Base-by-base conservation (phyloP, 1,284 basidiomycete genomes). In the Cryptococcus sp. region DNA sequence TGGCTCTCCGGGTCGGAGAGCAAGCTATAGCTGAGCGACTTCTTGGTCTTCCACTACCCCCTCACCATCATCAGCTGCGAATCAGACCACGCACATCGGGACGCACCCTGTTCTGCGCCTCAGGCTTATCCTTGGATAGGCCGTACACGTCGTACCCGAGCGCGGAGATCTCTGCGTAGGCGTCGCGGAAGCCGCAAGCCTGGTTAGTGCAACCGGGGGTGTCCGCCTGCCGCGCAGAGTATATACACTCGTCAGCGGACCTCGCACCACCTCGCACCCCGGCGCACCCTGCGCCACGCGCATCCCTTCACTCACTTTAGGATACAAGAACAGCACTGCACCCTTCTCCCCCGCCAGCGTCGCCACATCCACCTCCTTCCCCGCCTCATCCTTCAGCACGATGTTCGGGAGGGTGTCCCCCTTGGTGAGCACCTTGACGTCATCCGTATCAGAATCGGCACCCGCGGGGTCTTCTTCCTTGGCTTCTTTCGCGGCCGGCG, bases 181-280 rank as follows among this genome's bases (percentile, higher is more conserved):
- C 79, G 73, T 96, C 92, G 37, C 92, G 83, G 81, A 87, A 94
- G 4, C 86, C 88, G 71, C 91, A 94, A 0, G 91, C 91, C 75
- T 95, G 91, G 38, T 79, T 87, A 2, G 90, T 93, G 78, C 91
- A 93, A 38, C 90, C 89, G 48, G 87, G 69, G 1, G 68, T 68
- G 57, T 72, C 68, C 12, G 89, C 91, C 68, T 69, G 51, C 48
- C 42, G 54, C 44, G 5, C 23, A 49, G 5, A 3, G 13, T 12
- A 28, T 3, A 16, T 21, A 4, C 18, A 4, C 20, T 16, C 43
- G 28, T 48, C 15, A 44, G 28, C 23, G 16, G 24, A n/a, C n/a
- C n/a, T n/a, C n/a, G n/a, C n/a, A n/a, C n/a, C n/a, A n/a, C n/a
- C n/a, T n/a, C n/a, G n/a, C n/a, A n/a, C n/a, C n/a, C n/a, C n/a